Evolutionary conservation across 345 rosid genomes (phyloP).

Genomic region (Arabidopsis thaliana): TAIR10.1 NC_003070.9:10390501-10391000

Average conservation of each 20-base stretch:
- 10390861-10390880: neutral
- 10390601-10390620: constrained; percentile 53
- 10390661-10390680: neutral
- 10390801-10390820: constrained; percentile 35
- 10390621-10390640: constrained; percentile 41
- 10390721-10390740: neutral
- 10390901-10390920: neutral
- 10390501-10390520: constrained; percentile 52
- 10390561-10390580: constrained; percentile 53
- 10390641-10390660: constrained; percentile 36
- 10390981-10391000: constrained; percentile 22
- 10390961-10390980: constrained; percentile 49
- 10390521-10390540: constrained; percentile 53
- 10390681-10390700: neutral
- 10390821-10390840: constrained; percentile 21
- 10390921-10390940: constrained; percentile 18
- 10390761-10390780: constrained; percentile 35
- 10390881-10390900: neutral
- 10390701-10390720: neutral
- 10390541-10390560: constrained; percentile 52
- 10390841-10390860: neutral
- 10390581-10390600: constrained; percentile 53
- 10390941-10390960: constrained; percentile 16
- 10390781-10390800: constrained; percentile 40
- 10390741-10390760: constrained; percentile 38